Conservation (phyloP, 139 green algal species). For the Cymbomonas tetramitiformis region DNA sequence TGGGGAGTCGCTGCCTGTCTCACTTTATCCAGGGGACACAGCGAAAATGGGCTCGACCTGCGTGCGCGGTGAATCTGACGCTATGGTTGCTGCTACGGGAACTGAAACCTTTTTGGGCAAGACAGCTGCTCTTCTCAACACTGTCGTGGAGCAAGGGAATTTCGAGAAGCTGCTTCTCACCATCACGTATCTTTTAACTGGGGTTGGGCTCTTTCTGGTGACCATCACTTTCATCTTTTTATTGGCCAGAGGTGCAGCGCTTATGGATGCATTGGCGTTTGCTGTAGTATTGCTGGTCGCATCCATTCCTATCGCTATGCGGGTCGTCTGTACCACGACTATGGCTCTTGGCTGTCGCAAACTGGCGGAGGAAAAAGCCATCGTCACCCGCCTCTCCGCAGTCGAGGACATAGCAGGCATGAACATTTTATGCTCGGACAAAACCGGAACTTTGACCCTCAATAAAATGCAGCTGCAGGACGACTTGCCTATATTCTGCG, state of each 20-base stretch:
- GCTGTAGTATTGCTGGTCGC: slow-evolving; percentile 64
- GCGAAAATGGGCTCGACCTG: slow-evolving; percentile 73
- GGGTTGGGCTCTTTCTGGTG: slow-evolving; percentile 46
- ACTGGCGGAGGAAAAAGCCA: slow-evolving; percentile 49
- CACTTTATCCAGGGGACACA: slow-evolving; percentile 46
- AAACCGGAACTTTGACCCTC: slow-evolving; percentile 69
- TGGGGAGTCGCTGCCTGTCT: slow-evolving; percentile 66
- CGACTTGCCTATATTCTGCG: slow-evolving; percentile 46
- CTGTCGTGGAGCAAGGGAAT: slow-evolving; percentile 44
- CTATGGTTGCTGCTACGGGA: slow-evolving; percentile 18
- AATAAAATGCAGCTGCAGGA: slow-evolving; percentile 77
- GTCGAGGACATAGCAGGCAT: slow-evolving; percentile 80
- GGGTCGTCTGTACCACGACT: slow-evolving; percentile 66
- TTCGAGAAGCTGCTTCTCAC: slow-evolving; percentile 60
- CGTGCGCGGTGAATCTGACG: slow-evolving; percentile 28
- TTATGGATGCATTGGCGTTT: slow-evolving; percentile 30
- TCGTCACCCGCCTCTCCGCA: slow-evolving; percentile 59
- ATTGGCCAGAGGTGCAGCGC: slow-evolving; percentile 1
- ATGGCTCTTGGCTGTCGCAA: slow-evolving; percentile 58
- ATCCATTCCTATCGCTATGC: slow-evolving; percentile 54
- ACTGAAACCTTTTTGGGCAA: slow-evolving; percentile 69
- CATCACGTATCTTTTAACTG: slow-evolving; percentile 53
- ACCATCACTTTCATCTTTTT: slow-evolving; percentile 12
- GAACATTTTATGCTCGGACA: slow-evolving; percentile 77
- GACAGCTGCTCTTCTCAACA: slow-evolving; percentile 56